These are phyloP conservation scores for Aspergillus brunneoviolaceus DNA, from an alignment of 2,329 filamentous ascomycete genomes.

Conservation along the genomic window DNA sequence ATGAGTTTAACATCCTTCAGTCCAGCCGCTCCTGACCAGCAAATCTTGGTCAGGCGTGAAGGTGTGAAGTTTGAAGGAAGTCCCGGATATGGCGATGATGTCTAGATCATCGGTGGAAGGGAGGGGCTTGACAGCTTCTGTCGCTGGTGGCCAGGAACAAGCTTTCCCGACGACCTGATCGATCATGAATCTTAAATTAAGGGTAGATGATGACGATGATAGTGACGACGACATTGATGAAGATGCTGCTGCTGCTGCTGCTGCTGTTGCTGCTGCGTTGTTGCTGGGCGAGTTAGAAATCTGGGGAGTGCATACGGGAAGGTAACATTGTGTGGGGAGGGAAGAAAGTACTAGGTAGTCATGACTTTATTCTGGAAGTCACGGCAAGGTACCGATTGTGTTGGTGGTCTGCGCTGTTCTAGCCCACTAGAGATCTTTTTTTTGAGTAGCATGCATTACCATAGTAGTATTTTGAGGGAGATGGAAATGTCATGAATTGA, in stretches of 20 bases:
- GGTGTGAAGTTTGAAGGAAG: constrained; percentile 1
- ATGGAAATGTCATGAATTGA: neutral
- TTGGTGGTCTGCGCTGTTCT: neutral
- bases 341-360: neutral
- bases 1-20: constrained; percentile 2
- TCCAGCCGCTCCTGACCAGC: neutral
- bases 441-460: neutral
- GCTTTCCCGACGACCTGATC: constrained; percentile 1
- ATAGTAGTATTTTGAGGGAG: neutral
- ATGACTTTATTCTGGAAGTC: neutral
- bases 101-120: neutral
- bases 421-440: neutral
- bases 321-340: neutral
- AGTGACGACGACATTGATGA: neutral
- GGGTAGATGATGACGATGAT: neutral
- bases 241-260: neutral
- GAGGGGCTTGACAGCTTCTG: neutral
- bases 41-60: neutral
- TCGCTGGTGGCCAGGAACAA: constrained; percentile 15
- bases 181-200: neutral
- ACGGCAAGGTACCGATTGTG: neutral
- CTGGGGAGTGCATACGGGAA: neutral
- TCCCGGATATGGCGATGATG: constrained; percentile 11
- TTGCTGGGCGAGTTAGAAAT: neutral
- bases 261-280: neutral